Base-by-base conservation (phyloP, 2,329 filamentous ascomycete genomes). In the Cladosporium phlei region DNA sequence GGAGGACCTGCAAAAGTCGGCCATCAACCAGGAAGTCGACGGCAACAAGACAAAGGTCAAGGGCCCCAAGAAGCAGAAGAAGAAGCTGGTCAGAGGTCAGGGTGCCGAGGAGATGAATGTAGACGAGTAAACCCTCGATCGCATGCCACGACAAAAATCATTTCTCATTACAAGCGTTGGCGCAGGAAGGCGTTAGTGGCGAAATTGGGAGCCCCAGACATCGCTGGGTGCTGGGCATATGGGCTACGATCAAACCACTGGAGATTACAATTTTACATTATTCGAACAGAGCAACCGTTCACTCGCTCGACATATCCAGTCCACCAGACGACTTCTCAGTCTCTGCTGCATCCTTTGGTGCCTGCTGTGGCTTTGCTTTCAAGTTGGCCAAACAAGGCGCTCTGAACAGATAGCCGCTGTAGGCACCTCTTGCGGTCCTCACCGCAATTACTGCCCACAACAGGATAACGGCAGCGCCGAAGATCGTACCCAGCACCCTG, bases 371-470 rank as follows among this genome's bases (percentile, higher is more conserved):
- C 32, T 45, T 32, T 20, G 37, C 11, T n/a, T 34, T 47, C 21
- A 58, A 27, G 20, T 58, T 58, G 3, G 40, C 52, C 20, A 80
- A 55, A 59, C 77, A 80, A 7, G 77, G 77, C 5, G 78, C 76
- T 51, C 72, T 66, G 55, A 80, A 77, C 21, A 82, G 50, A 16
- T 71, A 61, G 1, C 77, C 76, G 3, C 66, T 68, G 48, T 69
- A 62, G 1, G 71, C 72, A 2, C 73, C 73, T 53, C 66, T 66
- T 1, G 73, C 57, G 0, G 78, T 82, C 1, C 70, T 68, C 12
- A 61, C 50, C 3, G 72, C 71, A 2, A 81, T 73, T 3, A 80
- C 66, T 14, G 76, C 68, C 79, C 78, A 83, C 1, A 81, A 62
- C 5, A 77, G 30, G 5, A 76, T 70, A 0, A 81, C 77, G 6